Conservation (phyloP, 2,329 filamentous ascomycete genomes). For the Sporothrix curviconia region DNA sequence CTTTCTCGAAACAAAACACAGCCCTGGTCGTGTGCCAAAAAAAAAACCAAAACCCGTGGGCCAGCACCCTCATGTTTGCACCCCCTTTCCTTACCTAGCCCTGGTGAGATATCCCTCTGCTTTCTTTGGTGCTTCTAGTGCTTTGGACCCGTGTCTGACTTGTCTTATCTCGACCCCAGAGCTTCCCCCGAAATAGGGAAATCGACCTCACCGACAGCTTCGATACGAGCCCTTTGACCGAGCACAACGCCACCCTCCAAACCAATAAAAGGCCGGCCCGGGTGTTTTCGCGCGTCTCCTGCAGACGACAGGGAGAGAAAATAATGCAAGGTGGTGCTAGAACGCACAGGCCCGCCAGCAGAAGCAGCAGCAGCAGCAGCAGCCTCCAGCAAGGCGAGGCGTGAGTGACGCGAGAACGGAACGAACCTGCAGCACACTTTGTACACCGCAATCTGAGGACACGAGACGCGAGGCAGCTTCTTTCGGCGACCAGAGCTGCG, state of each 20-base stretch:
- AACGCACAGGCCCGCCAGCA: constrained; percentile 9
- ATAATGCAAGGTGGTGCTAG: constrained; percentile 10
- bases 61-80: too few species aligned
- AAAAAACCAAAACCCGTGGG: too few species aligned
- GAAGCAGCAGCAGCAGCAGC: background rate
- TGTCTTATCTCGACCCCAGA: constrained; percentile 4
- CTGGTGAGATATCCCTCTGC: too few species aligned
- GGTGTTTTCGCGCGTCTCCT: constrained; percentile 3
- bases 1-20: constrained; percentile 7
- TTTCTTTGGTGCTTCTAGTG: too few species aligned
- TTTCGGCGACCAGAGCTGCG: background rate
- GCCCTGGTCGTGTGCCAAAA: constrained; percentile 7
- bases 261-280: background rate
- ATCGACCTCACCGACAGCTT: background rate
- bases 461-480: background rate
- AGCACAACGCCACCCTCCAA: background rate
- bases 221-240: background rate
- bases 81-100: too few species aligned
- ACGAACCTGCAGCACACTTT: background rate
- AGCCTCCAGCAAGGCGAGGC: background rate
- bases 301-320: background rate
- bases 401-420: background rate
- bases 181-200: background rate
- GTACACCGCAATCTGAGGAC: background rate
- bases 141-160: background rate